Evolutionary conservation across 2,329 filamentous ascomycete species (phyloP).

Genomic region (Sarocladiaceae sp.): DNA sequence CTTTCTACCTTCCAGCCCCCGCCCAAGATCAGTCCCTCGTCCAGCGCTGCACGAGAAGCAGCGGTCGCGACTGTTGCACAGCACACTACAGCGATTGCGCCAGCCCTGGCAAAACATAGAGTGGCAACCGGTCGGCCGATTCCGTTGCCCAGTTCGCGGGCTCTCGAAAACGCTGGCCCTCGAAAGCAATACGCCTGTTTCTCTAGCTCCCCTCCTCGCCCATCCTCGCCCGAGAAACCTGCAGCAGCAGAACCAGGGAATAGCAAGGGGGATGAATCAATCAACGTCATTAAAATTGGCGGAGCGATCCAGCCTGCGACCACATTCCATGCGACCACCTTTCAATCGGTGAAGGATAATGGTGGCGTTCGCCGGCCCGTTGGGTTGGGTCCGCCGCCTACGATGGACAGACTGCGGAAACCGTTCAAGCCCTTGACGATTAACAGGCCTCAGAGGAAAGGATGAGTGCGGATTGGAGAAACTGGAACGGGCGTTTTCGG

Average conservation of each 20-base stretch:
- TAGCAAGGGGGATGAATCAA: not conserved
- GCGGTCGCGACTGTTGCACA: conserved; percentile 7
- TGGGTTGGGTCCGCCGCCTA: conserved; percentile 38
- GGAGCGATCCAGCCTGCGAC: conserved; percentile 23
- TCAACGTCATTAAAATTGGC: conserved; percentile 7
- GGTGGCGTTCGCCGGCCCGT: conserved; percentile 37
- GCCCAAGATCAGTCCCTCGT: not conserved
- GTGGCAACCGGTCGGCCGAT: conserved; percentile 31
- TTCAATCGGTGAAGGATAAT: conserved; percentile 29
- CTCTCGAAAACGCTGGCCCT: conserved; percentile 20
- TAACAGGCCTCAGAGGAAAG: conserved; percentile 30
- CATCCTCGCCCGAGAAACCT: conserved; percentile 17
- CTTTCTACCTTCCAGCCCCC: conserved; percentile 1
- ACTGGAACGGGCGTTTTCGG: not conserved
- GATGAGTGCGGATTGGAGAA: not conserved
- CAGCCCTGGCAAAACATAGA: conserved; percentile 31
- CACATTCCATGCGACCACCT: conserved; percentile 48
- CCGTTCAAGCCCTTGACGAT: conserved; percentile 54
- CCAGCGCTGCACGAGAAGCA: conserved; percentile 15
- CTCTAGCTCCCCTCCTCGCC: conserved; percentile 48
- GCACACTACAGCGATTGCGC: conserved; percentile 20
- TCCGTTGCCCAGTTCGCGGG: conserved; percentile 24
- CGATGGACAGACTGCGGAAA: conserved; percentile 44
- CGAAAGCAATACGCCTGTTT: conserved; percentile 49
- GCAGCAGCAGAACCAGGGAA: not conserved